phyloP scores from a whole-genome alignment of 495 filamentous ascomycete species.

The Penicillium bovifimosum region DNA sequence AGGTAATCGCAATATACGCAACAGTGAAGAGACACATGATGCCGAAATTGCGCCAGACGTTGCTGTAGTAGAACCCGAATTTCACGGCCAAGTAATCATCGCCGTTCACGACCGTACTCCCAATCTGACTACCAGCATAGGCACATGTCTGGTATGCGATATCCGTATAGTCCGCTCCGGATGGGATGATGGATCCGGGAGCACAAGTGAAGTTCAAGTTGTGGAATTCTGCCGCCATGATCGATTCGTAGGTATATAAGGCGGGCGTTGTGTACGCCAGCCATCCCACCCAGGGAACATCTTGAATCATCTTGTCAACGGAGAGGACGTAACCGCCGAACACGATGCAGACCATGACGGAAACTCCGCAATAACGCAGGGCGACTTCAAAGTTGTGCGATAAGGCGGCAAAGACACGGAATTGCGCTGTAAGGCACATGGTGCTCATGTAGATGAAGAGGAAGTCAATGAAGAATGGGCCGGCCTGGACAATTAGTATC shows the following conservation, averaged over 20 bases:
- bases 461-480: conserved; percentile 54
- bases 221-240: conserved; percentile 54
- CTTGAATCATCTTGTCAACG: conserved; percentile 31
- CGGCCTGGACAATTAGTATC: conserved; percentile 15
- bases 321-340: conserved; percentile 37
- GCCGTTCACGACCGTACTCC: conserved; percentile 46
- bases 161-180: conserved; percentile 49
- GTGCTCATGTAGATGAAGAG: conserved; percentile 47
- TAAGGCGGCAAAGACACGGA: conserved; percentile 39
- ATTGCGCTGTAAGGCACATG: conserved; percentile 47
- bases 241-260: conserved; percentile 60
- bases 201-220: conserved; percentile 41
- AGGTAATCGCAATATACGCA: conserved; percentile 48
- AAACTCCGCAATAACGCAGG: conserved; percentile 32
- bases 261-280: conserved; percentile 58
- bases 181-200: conserved; percentile 50
- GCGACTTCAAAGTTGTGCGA: conserved; percentile 38
- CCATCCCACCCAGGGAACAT: conserved; percentile 39
- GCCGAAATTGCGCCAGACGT: conserved; percentile 63
- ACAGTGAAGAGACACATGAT: conserved; percentile 58
- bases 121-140: conserved; percentile 44
- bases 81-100: conserved; percentile 46
- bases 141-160: conserved; percentile 54
- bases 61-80: conserved; percentile 49
- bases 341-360: conserved; percentile 31